Conservation (phyloP, 306 rosid species). For the Cyamopsis tetragonoloba region DNA sequence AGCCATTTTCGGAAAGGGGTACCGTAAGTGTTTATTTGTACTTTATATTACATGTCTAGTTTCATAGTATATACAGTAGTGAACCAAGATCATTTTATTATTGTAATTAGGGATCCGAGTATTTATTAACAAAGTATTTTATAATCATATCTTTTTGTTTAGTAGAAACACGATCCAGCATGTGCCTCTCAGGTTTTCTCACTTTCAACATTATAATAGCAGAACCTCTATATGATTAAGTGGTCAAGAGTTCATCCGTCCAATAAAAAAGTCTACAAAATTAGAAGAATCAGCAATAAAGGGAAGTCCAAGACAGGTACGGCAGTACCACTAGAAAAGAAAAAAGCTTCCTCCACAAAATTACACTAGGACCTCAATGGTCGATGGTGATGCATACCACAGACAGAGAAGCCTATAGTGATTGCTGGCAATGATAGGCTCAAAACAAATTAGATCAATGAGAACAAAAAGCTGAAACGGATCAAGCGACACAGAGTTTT, state of each 20-base stretch:
- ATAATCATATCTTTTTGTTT: not conserved
- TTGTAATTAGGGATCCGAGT: not conserved
- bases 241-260: not conserved
- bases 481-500: not conserved
- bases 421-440: not conserved
- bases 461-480: not conserved
- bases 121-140: not conserved
- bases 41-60: not conserved
- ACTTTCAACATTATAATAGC: not conserved
- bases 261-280: not conserved
- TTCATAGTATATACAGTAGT: not conserved
- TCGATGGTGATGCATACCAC: not conserved
- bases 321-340: not conserved
- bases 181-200: not conserved
- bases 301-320: not conserved
- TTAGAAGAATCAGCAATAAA: not conserved
- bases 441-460: not conserved
- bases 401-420: not conserved
- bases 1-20: not conserved
- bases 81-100: not conserved
- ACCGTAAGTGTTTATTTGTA: not conserved
- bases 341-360: not conserved
- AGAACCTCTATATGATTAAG: not conserved
- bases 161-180: not conserved
- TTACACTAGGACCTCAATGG: not conserved